A percentile compares a stretch with the other conserved stretches of the same genome.
These are phyloP conservation scores for Hysterangium stoloniferum DNA, from an alignment of 768 basidiomycete genomes.

Conservation along the genomic window DNA sequence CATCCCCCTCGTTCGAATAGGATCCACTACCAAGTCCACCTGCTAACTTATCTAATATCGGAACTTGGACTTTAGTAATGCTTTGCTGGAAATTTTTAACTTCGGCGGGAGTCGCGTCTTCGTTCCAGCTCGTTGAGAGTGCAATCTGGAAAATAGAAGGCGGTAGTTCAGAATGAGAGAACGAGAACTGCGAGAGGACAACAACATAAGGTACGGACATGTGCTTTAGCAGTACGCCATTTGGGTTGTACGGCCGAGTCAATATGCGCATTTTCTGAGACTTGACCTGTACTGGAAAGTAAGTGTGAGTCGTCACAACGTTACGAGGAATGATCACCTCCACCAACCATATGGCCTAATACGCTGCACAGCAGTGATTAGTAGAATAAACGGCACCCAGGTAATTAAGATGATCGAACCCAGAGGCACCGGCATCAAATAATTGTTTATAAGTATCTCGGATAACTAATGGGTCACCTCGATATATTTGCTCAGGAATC, in stretches of 20 bases:
- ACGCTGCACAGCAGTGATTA: background rate
- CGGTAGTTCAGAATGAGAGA: background rate
- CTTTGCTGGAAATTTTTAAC: conserved; percentile 11
- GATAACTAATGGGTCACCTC: background rate
- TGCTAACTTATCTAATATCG: background rate
- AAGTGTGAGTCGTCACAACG: background rate
- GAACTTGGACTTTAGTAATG: background rate
- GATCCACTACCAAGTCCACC: conserved; percentile 19
- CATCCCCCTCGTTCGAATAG: conserved; percentile 29
- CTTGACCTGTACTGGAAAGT: conserved; percentile 20
- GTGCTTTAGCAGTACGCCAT: conserved; percentile 32
- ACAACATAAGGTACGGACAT: conserved; percentile 20
- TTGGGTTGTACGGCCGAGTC: conserved; percentile 27
- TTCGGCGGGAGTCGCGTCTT: background rate
- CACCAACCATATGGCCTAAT: conserved; percentile 6
- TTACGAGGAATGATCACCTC: background rate
- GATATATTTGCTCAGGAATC: background rate
- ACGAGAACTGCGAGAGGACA: background rate
- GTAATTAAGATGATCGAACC: background rate
- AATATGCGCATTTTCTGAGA: conserved; percentile 27
- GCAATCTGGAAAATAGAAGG: conserved; percentile 1
- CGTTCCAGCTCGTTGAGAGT: background rate
- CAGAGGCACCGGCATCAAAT: background rate
- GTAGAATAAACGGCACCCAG: no score
- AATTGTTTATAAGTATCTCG: conserved; percentile 4